phyloP scores from a whole-genome alignment of 805 yeast species.

The Candida incommunis region DNA sequence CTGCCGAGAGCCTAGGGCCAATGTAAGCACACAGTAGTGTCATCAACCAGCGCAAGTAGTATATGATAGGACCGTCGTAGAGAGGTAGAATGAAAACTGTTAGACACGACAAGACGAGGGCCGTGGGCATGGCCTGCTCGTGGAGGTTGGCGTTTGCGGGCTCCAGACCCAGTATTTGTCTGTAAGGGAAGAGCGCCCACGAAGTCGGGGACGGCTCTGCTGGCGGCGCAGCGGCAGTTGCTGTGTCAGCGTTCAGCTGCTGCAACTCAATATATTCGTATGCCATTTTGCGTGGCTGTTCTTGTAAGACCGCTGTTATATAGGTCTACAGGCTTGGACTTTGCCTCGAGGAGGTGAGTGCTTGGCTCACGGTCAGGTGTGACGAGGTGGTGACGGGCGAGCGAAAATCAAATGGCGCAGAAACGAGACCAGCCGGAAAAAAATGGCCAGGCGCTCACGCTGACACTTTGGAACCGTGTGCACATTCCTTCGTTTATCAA shows the following conservation, averaged over 20 bases:
- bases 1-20: constrained; percentile 11
- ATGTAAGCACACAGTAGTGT: constrained; percentile 8
- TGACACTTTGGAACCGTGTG: too few relatives aligned
- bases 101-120: constrained; percentile 9
- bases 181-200: not conserved
- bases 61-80: constrained; percentile 10
- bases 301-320: too few relatives aligned
- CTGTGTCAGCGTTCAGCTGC: not conserved
- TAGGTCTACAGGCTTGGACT: too few relatives aligned
- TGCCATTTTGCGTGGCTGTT: too few relatives aligned
- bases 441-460: too few relatives aligned
- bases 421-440: too few relatives aligned
- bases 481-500: too few relatives aligned
- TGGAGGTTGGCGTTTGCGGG: not conserved
- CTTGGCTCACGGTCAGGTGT: too few relatives aligned
- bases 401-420: too few relatives aligned
- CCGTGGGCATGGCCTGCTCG: constrained; percentile 7
- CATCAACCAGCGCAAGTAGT: constrained; percentile 11
- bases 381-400: too few relatives aligned
- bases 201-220: not conserved
- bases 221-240: not conserved
- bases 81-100: constrained; percentile 13
- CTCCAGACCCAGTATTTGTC: not conserved
- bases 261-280: not conserved
- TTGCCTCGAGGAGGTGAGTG: too few relatives aligned